Evolutionary conservation across 2,329 filamentous ascomycete genomes (phyloP).

Genomic region (Keithomyces neogunnii): DNA sequence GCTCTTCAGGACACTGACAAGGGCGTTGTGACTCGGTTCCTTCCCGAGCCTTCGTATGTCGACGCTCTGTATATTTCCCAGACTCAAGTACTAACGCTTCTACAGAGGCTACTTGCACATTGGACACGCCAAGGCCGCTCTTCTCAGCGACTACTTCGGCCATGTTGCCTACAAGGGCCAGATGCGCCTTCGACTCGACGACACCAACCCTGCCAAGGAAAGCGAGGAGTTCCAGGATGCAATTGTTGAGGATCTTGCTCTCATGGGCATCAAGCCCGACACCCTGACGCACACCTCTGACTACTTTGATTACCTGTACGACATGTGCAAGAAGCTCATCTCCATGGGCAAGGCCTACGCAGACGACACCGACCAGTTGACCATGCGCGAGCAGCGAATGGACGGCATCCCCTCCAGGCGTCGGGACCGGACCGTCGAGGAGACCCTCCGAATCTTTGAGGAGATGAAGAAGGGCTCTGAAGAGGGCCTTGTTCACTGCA

Average conservation of each 20-base stretch:
- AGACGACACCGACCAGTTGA: slow-evolving; percentile 86
- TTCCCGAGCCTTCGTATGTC: slow-evolving; percentile 80
- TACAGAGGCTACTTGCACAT: slow-evolving; percentile 78
- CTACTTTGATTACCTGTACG: slow-evolving; percentile 89
- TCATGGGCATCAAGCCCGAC: slow-evolving; percentile 90
- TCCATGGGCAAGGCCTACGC: slow-evolving; percentile 84
- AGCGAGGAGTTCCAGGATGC: slow-evolving; percentile 93
- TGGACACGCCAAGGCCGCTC: slow-evolving; percentile 86
- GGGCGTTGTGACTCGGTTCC: slow-evolving; percentile 85
- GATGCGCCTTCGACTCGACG: slow-evolving; percentile 86
- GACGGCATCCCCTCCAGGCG: slow-evolving; percentile 74
- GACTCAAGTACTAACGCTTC: slow-evolving; percentile 5
- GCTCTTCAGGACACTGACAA: slow-evolving; percentile 76
- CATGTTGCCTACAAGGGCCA: slow-evolving; percentile 89
- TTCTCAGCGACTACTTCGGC: slow-evolving; percentile 94
- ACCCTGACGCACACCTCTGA: slow-evolving; percentile 84
- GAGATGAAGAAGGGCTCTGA: slow-evolving; percentile 85
- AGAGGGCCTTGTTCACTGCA: slow-evolving; percentile 78
- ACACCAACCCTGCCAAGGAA: slow-evolving; percentile 96
- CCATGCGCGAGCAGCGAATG: slow-evolving; percentile 78
- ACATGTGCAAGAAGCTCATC: slow-evolving; percentile 77
- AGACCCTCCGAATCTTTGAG: slow-evolving; percentile 78
- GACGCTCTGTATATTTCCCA: background rate
- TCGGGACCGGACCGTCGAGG: slow-evolving; percentile 70
- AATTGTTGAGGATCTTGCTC: slow-evolving; percentile 81